Conservation (phyloP, 129 eudicot species). For the Cynara cardunculus region DNA sequence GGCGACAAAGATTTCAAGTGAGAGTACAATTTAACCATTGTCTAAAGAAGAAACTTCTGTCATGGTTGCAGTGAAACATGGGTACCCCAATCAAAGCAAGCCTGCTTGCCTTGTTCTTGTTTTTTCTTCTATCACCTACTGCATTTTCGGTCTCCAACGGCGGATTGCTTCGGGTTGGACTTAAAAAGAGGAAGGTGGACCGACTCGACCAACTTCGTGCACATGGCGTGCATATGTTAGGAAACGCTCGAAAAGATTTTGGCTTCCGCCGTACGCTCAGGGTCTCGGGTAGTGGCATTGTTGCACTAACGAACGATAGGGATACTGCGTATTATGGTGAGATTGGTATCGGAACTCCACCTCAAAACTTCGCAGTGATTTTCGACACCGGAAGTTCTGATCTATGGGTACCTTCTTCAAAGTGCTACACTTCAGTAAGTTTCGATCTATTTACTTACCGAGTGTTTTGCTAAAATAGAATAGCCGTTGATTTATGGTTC, state of each 20-base stretch:
- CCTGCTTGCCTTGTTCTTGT: slow-evolving; percentile 32
- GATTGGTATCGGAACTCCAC: slow-evolving; percentile 89
- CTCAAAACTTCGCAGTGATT: slow-evolving; percentile 91
- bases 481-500: background rate
- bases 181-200: slow-evolving; percentile 64
- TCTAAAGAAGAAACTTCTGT: slow-evolving; percentile 7
- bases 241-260: slow-evolving; percentile 23
- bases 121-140: slow-evolving; percentile 43
- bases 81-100: slow-evolving; percentile 37
- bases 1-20: too few species aligned
- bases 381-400: slow-evolving; percentile 98
- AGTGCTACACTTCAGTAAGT: slow-evolving; percentile 82
- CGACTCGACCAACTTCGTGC: slow-evolving; percentile 41
- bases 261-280: slow-evolving; percentile 36
- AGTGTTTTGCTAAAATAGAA: background rate
- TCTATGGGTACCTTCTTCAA: slow-evolving; percentile 97
- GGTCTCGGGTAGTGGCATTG: slow-evolving; percentile 56
- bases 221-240: slow-evolving; percentile 34
- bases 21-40: too few species aligned
- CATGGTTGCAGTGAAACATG: slow-evolving; percentile 47
- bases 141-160: slow-evolving; percentile 37
- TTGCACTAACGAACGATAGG: slow-evolving; percentile 76
- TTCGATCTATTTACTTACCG: background rate
- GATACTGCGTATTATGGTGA: slow-evolving; percentile 96
- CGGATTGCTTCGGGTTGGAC: slow-evolving; percentile 63